A percentile compares a stretch with the other conserved stretches of the same genome.
Evolutionary conservation across 805 yeast genomes (phyloP).

Genomic region (Lipomyces kockii): DNA sequence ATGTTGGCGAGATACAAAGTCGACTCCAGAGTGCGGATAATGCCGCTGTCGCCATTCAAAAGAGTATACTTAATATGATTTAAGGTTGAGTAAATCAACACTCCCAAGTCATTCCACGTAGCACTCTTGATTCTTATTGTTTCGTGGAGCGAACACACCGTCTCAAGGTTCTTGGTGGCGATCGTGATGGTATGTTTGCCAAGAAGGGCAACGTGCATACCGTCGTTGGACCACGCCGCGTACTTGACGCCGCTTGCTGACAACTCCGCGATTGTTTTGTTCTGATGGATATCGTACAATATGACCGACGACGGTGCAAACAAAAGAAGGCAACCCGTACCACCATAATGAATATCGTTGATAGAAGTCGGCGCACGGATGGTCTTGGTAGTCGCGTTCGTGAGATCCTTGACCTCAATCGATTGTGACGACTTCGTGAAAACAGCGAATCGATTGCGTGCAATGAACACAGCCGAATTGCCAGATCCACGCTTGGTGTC

Average conservation of each 20-base stretch:
- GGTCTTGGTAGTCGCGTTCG: constrained; percentile 78
- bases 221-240: constrained; percentile 85
- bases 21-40: constrained; percentile 86
- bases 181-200: constrained; percentile 92
- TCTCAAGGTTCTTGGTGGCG: constrained; percentile 76
- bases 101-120: constrained; percentile 95
- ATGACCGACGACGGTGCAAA: constrained; percentile 74
- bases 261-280: constrained; percentile 71
- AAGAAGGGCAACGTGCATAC: constrained; percentile 82
- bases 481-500: constrained; percentile 80
- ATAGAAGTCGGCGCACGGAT: constrained; percentile 62
- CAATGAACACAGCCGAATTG: constrained; percentile 84
- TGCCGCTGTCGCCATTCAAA: constrained; percentile 93
- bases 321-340: constrained; percentile 81
- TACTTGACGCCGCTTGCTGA: constrained; percentile 81
- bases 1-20: constrained; percentile 82
- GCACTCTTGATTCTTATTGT: constrained; percentile 96
- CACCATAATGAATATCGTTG: constrained; percentile 66
- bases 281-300: constrained; percentile 90
- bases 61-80: constrained; percentile 94
- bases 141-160: constrained; percentile 86
- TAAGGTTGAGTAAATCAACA: constrained; percentile 88
- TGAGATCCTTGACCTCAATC: constrained; percentile 83
- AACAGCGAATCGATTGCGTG: constrained; percentile 91
- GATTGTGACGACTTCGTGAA: constrained; percentile 65